These are phyloP conservation scores for Ascochyta clinopodiicola DNA, from an alignment of 2,329 filamentous ascomycete genomes.

Conservation along the genomic window DNA sequence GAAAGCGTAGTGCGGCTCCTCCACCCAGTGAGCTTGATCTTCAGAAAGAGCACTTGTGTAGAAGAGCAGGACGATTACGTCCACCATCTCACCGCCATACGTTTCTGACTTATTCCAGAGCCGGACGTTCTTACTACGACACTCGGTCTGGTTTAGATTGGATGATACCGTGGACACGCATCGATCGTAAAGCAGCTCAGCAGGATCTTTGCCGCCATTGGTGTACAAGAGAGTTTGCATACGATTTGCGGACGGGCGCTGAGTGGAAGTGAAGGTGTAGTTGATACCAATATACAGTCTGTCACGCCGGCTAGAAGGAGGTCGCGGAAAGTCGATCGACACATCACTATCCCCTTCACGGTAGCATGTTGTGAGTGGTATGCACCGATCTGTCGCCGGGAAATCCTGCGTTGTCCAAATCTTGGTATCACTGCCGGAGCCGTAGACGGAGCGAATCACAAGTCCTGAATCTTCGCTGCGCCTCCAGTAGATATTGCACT, in stretches of 20 bases:
- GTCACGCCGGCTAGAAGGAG: slow-evolving; percentile 34
- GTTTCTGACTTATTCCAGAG: slow-evolving; percentile 36
- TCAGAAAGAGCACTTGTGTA: slow-evolving; percentile 38
- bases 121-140: slow-evolving; percentile 38
- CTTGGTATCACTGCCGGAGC: slow-evolving; percentile 23
- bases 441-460: slow-evolving; percentile 32
- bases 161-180: slow-evolving; percentile 34
- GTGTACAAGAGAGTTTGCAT: slow-evolving; percentile 44
- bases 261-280: slow-evolving; percentile 38
- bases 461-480: slow-evolving; percentile 39
- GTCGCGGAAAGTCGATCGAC: slow-evolving; percentile 40
- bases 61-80: slow-evolving; percentile 38
- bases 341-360: slow-evolving; percentile 27
- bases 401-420: slow-evolving; percentile 39
- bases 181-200: slow-evolving; percentile 37
- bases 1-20: slow-evolving; percentile 43
- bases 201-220: slow-evolving; percentile 37
- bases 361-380: slow-evolving; percentile 39
- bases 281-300: slow-evolving; percentile 40
- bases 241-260: slow-evolving; percentile 21
- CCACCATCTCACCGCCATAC: slow-evolving; percentile 21
- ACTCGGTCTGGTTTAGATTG: slow-evolving; percentile 38
- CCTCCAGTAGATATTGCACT: slow-evolving; percentile 39
- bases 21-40: slow-evolving; percentile 42
- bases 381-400: slow-evolving; percentile 38